Base-by-base conservation (phyloP, 2,329 filamentous ascomycete species). In the Beauveria scarabaeidicola region DNA sequence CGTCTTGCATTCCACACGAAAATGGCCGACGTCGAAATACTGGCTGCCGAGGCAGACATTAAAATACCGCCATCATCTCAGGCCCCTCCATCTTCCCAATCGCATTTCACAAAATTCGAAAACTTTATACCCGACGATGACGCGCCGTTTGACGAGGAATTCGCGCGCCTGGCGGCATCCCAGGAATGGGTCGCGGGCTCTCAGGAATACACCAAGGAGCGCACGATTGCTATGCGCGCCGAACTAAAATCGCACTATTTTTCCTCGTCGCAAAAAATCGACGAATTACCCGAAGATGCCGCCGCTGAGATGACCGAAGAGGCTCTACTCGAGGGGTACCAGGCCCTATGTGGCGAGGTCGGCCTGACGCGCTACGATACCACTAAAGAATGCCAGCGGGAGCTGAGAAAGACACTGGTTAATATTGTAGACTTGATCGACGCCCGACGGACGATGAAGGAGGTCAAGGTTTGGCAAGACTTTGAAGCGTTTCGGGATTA, bases 381-480 rank as follows among this genome's bases (percentile, higher is more conserved):
- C 3, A 47, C 65, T 1, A 21, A 41, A 1, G 63, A 67, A 27
- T 70, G 68, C 63, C 68, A 67, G 57, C 52, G 32, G 17, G 7
- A 52, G 2, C 55, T 70, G 23, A 69, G 67, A 63, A 65, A 29
- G 25, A 68, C 62, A 40, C 64, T 68, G 0, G 69, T 71, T 60
- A 71, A 72, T 51, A 71, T 72, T 40, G 62, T 71, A 0, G 68
- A 71, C 52, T 61, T 71, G 41, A 69, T 72, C 32, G 67, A 72
- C 51, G 61, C 68, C 15, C 64, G 65, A 38, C 65, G 68, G 21
- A 70, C 63, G 17, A 23, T 48, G 19, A 63, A 61, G 32, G 46
- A 59, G 46, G 66, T 70, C 38, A 47, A 64, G 36, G 64, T 70
- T 25, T 72, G 67, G 68, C 15, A 63, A 1, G 60, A 69, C 47